Base-by-base conservation (phyloP, 129 eudicot genomes). In the Arctium minus region DNA sequence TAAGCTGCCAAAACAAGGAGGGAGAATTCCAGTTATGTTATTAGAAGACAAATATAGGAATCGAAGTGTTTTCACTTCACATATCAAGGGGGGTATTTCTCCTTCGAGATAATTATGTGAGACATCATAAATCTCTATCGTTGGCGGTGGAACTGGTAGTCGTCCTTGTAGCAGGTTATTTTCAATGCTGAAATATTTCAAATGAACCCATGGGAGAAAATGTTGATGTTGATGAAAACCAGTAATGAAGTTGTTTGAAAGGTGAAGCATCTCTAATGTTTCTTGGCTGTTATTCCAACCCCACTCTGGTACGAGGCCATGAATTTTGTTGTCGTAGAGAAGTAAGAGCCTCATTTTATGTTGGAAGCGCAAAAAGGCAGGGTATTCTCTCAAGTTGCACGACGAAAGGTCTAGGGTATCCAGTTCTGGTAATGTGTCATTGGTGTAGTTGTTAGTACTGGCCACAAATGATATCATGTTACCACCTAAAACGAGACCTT, bases 311-410 rank as follows among this genome's bases (percentile, higher is more conserved):
- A 77, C 3, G 53, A 31, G 32, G 10, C 81, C 78, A n/a, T 42
- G 40, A 38, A 77, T 60, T 33, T 33, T 62, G 81, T 77, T 77
- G 17, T 17, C 2, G 17, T 0, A 0, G 33, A 77, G 72, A 11
- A 18, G 1, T 64, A 77, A 60, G 11, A 2, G 0, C 22, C 9
- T 27, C 35, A 77, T 35, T 35, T 64, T 37, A 9, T n/a, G 37
- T 64, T 62, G 72, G 56, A 60, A 77, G 2, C 81, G 56, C 56
- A 77, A 32, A 62, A 77, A 77, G 71, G 70, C 81, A 5, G 81
- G 81, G 50, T 60, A 77, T 39, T 77, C 72, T 8, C 38, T 77
- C 72, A 60, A 53, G 73, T 77, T 62, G 40, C 81, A 77, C 35
- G 81, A 56, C 6, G 7, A 4, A 8, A 77, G 71, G 6, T 18